Evolutionary conservation across 768 basidiomycete genomes (phyloP).

Genomic region (Pisolithus albus): DNA sequence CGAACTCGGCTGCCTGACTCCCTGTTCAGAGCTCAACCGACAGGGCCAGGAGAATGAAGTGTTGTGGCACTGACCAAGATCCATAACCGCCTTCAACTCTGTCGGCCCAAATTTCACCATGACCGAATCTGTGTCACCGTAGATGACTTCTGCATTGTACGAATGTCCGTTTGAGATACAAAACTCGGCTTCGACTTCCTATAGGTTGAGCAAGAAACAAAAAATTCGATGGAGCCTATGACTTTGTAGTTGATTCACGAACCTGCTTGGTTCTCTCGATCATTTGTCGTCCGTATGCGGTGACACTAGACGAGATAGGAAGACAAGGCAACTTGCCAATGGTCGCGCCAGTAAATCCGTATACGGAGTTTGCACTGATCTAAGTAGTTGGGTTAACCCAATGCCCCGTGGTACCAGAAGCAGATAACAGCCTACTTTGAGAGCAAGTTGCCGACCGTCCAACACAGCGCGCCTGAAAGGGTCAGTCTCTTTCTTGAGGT

Average conservation of each 20-base stretch:
- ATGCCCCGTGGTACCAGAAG: not conserved
- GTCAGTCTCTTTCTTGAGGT: constrained; percentile 94
- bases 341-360: constrained; percentile 97
- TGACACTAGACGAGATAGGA: constrained; percentile 90
- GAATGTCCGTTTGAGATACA: constrained; percentile 76
- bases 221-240: not conserved
- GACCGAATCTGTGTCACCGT: constrained; percentile 98
- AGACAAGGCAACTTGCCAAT: constrained; percentile 95
- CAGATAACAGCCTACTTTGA: constrained; percentile 55
- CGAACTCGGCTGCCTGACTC: constrained; percentile 85
- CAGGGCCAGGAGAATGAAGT: not conserved
- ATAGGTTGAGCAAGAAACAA: not conserved
- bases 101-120: constrained; percentile 96
- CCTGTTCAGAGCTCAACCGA: constrained; percentile 40
- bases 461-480: constrained; percentile 95
- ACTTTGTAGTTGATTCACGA: constrained; percentile 5
- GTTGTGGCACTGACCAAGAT: constrained; percentile 54
- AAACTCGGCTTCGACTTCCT: constrained; percentile 90
- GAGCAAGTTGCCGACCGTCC: constrained; percentile 92
- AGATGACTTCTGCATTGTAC: constrained; percentile 90
- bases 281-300: constrained; percentile 98
- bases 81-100: constrained; percentile 84
- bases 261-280: constrained; percentile 94
- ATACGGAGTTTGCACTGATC: constrained; percentile 99
- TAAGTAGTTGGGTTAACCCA: constrained; percentile 27